phyloP scores from a whole-genome alignment of 106 monocot genomes.

The Hemerocallis citrina region DNA sequence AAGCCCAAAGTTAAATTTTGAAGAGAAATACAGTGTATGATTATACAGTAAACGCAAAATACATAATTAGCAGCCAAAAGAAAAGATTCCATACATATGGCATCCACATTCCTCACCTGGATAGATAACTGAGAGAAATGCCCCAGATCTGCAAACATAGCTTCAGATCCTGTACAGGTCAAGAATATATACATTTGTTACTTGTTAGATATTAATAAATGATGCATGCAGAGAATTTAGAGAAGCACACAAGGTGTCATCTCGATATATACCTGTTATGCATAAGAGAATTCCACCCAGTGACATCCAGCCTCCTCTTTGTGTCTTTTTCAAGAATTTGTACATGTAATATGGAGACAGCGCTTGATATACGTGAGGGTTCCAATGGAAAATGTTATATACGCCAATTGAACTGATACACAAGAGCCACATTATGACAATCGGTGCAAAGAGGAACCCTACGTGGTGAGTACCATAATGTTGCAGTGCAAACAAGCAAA shows the following conservation, averaged over 20 bases:
- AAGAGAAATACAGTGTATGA: too few species aligned
- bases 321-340: slow-evolving; percentile 92
- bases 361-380: slow-evolving; percentile 80
- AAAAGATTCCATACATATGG: too few species aligned
- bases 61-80: too few species aligned
- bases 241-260: neutral
- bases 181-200: too few species aligned
- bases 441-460: slow-evolving; percentile 90
- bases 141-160: too few species aligned
- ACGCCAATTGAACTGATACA: slow-evolving; percentile 87
- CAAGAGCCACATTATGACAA: slow-evolving; percentile 81
- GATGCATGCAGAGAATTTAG: neutral
- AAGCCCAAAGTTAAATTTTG: too few species aligned
- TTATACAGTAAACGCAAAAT: too few species aligned
- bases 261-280: slow-evolving; percentile 65
- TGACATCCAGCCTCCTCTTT: slow-evolving; percentile 91
- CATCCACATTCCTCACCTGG: too few species aligned
- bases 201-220: too few species aligned
- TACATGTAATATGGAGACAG: slow-evolving; percentile 94
- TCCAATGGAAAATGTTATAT: slow-evolving; percentile 88
- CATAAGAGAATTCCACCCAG: slow-evolving; percentile 92
- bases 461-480: slow-evolving; percentile 91
- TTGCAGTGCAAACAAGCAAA: slow-evolving; percentile 84
- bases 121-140: too few species aligned
- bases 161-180: too few species aligned